phyloP scores from a whole-genome alignment of 768 basidiomycete genomes.

The Cyclocybe aegerita region DNA sequence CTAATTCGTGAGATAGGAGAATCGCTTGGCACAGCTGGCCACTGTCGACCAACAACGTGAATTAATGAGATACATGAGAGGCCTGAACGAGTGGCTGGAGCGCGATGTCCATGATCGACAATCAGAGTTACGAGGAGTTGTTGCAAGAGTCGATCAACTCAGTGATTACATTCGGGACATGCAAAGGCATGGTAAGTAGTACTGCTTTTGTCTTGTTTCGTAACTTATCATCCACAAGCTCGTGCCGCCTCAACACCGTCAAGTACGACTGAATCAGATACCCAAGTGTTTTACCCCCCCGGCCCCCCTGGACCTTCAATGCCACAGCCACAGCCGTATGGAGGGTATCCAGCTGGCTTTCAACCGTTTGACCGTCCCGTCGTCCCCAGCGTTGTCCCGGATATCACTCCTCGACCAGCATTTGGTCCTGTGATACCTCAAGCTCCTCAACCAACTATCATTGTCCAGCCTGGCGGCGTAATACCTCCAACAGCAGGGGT shows the following conservation, averaged over 20 bases:
- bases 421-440: conserved; percentile 18
- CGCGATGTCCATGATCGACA: conserved; percentile 80
- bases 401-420: conserved; percentile 14
- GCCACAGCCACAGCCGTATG: no score
- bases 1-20: conserved; percentile 51
- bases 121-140: conserved; percentile 64
- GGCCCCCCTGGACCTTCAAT: not conserved
- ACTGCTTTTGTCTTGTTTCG: not conserved
- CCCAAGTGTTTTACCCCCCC: not conserved
- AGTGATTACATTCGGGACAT: conserved; percentile 39
- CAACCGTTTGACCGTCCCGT: conserved; percentile 25
- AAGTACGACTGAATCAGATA: no score
- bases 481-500: conserved; percentile 8
- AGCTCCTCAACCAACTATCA: conserved; percentile 10
- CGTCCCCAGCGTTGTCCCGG: conserved; percentile 38
- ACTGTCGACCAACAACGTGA: conserved; percentile 80
- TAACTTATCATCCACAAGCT: not conserved
- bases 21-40: conserved; percentile 69
- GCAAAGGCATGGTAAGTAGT: conserved; percentile 29
- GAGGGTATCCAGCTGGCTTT: conserved; percentile 13
- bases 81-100: conserved; percentile 76
- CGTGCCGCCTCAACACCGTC: no score
- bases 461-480: conserved; percentile 10
- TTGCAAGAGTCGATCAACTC: conserved; percentile 57
- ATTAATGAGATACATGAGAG: conserved; percentile 76